Percentiles rank a stretch among this genome's conserved stretches.
These are phyloP conservation scores for Cytospora paraplurivora DNA, from an alignment of 2,329 filamentous ascomycete species.

Conservation along the genomic window DNA sequence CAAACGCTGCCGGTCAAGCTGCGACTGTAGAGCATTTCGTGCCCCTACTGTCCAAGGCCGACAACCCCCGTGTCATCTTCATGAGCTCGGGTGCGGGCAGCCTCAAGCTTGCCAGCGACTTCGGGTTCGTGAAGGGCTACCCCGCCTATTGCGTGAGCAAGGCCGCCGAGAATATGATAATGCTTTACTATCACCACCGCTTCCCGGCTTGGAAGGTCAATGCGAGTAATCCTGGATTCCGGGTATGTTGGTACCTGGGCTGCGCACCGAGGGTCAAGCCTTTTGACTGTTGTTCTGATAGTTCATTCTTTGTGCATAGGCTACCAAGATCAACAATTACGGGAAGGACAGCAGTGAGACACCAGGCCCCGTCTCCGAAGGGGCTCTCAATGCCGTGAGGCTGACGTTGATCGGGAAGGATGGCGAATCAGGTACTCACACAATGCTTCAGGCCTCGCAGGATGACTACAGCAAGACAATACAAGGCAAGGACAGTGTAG, in stretches of 20 bases:
- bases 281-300: neutral
- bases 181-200: slow-evolving; percentile 5
- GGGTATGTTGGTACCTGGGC: neutral
- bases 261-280: neutral
- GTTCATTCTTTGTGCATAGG: neutral
- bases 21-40: slow-evolving; percentile 12
- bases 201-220: slow-evolving; percentile 15
- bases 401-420: slow-evolving; percentile 16
- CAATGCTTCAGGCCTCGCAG: slow-evolving; percentile 1
- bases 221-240: slow-evolving; percentile 8
- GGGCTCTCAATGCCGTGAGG: slow-evolving; percentile 10
- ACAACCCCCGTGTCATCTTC: slow-evolving; percentile 5
- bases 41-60: slow-evolving; percentile 5
- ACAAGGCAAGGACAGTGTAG: neutral
- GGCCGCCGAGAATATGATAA: slow-evolving; percentile 15
- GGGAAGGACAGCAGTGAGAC: neutral
- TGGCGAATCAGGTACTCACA: slow-evolving; percentile 7
- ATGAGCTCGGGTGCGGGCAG: slow-evolving; percentile 11
- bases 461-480: slow-evolving; percentile 13
- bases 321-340: slow-evolving; percentile 14
- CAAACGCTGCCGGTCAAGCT: slow-evolving; percentile 9
- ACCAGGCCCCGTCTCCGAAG: slow-evolving; percentile 6
- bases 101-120: slow-evolving; percentile 9
- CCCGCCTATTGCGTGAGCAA: slow-evolving; percentile 11
- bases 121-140: slow-evolving; percentile 1